A percentile compares a stretch with the other conserved stretches of the same genome.
Conservation (phyloP, 148 eudicot species). For the Amaranthus palmeri region DNA sequence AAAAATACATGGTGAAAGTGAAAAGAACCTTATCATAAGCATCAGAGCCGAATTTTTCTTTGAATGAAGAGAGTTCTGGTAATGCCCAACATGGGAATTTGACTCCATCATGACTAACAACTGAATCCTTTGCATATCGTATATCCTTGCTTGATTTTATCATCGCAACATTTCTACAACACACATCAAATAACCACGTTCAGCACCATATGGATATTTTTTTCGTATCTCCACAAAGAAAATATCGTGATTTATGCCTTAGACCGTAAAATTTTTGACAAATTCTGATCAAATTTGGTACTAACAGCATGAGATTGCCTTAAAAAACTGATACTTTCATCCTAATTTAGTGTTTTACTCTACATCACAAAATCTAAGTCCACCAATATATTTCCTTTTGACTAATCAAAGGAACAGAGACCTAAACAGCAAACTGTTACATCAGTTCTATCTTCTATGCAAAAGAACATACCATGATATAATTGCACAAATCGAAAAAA, state of each 20-base stretch:
- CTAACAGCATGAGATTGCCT: too few species aligned
- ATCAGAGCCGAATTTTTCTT: slow-evolving; percentile 48
- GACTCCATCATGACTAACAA: slow-evolving; percentile 83
- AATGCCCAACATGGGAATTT: slow-evolving; percentile 85
- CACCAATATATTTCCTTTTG: too few species aligned
- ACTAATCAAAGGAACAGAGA: too few species aligned
- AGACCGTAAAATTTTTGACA: too few species aligned
- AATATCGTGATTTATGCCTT: too few species aligned
- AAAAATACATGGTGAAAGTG: background rate
- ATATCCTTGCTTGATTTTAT: slow-evolving; percentile 85
- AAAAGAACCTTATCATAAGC: slow-evolving; percentile 60
- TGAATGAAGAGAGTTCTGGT: slow-evolving; percentile 54
- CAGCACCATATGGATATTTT: too few species aligned
- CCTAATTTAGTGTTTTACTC: too few species aligned
- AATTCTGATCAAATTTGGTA: too few species aligned
- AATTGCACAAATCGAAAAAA: background rate
- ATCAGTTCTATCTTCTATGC: background rate
- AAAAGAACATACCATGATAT: background rate
- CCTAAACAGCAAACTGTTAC: too few species aligned
- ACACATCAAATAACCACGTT: background rate
- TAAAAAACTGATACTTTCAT: too few species aligned
- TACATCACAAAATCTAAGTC: too few species aligned
- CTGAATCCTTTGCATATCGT: slow-evolving; percentile 76
- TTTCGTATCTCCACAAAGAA: too few species aligned
- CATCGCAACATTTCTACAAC: slow-evolving; percentile 67